phyloP scores from a whole-genome alignment of 768 basidiomycete genomes.

The Leccinellum albellum region DNA sequence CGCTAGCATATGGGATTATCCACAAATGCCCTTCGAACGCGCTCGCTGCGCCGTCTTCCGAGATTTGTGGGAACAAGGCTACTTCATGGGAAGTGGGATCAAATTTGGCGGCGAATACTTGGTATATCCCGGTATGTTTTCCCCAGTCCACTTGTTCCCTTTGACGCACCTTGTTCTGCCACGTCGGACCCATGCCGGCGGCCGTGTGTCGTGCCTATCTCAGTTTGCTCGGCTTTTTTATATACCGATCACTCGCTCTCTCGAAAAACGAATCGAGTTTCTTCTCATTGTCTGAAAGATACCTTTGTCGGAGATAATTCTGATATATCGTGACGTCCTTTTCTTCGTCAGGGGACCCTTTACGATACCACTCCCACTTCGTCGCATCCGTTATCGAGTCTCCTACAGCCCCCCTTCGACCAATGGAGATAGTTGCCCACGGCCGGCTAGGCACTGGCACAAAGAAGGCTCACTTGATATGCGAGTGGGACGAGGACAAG shows the following conservation, averaged over 20 bases:
- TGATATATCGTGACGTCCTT: constrained; percentile 4
- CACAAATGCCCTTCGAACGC: constrained; percentile 56
- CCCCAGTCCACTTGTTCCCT: not conserved
- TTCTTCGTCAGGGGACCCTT: constrained; percentile 68
- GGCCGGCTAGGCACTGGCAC: constrained; percentile 95
- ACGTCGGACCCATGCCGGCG: not conserved
- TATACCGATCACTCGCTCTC: not conserved
- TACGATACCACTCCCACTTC: constrained; percentile 97
- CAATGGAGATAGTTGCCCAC: constrained; percentile 95
- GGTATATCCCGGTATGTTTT: constrained; percentile 82
- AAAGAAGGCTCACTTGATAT: constrained; percentile 92
- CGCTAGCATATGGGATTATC: constrained; percentile 78
- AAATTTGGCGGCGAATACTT: constrained; percentile 96
- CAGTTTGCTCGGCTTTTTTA: no score
- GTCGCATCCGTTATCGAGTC: constrained; percentile 77
- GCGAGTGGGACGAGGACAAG: constrained; percentile 77
- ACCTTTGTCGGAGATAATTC: constrained; percentile 2
- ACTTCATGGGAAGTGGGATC: constrained; percentile 85
- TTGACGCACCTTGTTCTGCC: not conserved
- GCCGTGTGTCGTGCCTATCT: not conserved
- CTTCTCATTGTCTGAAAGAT: not conserved
- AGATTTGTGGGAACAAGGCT: constrained; percentile 77
- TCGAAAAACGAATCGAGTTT: not conserved
- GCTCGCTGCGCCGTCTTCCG: constrained; percentile 79
- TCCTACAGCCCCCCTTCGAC: constrained; percentile 54